phyloP scores from a whole-genome alignment of 192 early-diverging fungal species.

The Anaeromyces robustus region DNA sequence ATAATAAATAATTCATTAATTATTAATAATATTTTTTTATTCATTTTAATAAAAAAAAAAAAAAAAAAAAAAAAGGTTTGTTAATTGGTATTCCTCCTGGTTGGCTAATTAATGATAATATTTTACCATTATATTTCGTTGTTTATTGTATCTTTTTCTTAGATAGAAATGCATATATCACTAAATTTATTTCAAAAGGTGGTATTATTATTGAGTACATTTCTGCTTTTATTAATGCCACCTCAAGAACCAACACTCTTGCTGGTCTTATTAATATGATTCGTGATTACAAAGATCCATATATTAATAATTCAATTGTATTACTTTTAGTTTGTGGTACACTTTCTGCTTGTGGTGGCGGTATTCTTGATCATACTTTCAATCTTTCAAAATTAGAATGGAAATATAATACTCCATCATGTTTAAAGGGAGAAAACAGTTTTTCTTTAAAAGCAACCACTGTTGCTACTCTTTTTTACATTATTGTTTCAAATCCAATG shows the following conservation, averaged over 20 bases:
- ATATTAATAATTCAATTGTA: not conserved
- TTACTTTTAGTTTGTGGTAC: not conserved
- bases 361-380: not conserved
- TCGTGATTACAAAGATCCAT: not conserved
- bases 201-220: not conserved
- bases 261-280: not conserved
- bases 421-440: not conserved
- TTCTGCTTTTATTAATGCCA: not conserved
- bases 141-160: not conserved
- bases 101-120: not conserved
- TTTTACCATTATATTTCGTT: not conserved
- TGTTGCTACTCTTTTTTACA: not conserved
- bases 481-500: not conserved
- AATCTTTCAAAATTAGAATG: not conserved
- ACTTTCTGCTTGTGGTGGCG: not conserved
- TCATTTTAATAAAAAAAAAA: too few species aligned
- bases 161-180: not conserved
- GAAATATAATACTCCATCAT: not conserved
- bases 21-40: too few species aligned
- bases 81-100: not conserved
- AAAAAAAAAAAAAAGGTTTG: not conserved
- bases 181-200: not conserved
- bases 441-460: not conserved
- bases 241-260: not conserved
- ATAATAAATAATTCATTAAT: too few species aligned